These are phyloP conservation scores for Talaromyces atroroseus DNA, from an alignment of 2,329 filamentous ascomycete genomes.

Conservation along the genomic window DNA sequence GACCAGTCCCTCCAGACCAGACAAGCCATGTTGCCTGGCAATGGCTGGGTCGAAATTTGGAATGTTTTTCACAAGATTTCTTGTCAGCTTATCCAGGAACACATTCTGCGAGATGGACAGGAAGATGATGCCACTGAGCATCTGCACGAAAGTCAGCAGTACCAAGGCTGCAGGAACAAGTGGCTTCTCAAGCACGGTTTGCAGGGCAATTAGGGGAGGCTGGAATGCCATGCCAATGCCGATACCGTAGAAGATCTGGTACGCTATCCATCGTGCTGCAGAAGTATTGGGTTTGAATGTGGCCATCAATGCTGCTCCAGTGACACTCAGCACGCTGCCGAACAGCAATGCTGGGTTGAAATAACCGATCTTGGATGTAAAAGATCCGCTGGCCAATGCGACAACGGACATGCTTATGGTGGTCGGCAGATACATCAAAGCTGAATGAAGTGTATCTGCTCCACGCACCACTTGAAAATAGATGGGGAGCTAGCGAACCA, in stretches of 20 bases:
- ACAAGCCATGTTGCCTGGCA: background rate
- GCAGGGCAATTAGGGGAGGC: slow-evolving; percentile 20
- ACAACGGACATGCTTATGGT: background rate
- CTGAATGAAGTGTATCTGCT: slow-evolving; percentile 7
- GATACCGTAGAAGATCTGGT: slow-evolving; percentile 25
- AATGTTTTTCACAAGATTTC: background rate
- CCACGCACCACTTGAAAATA: slow-evolving; percentile 13
- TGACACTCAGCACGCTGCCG: background rate
- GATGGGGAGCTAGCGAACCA: slow-evolving; percentile 7
- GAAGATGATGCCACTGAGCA: slow-evolving; percentile 21
- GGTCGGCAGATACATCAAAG: slow-evolving; percentile 12
- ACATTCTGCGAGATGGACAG: slow-evolving; percentile 20
- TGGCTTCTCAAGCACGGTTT: slow-evolving; percentile 19
- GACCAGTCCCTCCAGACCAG: background rate
- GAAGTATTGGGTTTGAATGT: slow-evolving; percentile 15
- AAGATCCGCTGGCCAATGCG: background rate
- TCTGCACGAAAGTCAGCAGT: slow-evolving; percentile 22
- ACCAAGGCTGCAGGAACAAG: slow-evolving; percentile 23
- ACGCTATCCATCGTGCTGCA: slow-evolving; percentile 23
- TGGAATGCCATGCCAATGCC: slow-evolving; percentile 26
- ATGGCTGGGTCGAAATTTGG: background rate
- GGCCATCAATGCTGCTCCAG: slow-evolving; percentile 7
- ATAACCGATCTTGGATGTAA: slow-evolving; percentile 6
- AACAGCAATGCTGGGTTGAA: slow-evolving; percentile 6
- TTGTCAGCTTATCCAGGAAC: slow-evolving; percentile 16